Base-by-base conservation (phyloP, 352 stramenopile genomes). In the Phytophthora litchii region DNA sequence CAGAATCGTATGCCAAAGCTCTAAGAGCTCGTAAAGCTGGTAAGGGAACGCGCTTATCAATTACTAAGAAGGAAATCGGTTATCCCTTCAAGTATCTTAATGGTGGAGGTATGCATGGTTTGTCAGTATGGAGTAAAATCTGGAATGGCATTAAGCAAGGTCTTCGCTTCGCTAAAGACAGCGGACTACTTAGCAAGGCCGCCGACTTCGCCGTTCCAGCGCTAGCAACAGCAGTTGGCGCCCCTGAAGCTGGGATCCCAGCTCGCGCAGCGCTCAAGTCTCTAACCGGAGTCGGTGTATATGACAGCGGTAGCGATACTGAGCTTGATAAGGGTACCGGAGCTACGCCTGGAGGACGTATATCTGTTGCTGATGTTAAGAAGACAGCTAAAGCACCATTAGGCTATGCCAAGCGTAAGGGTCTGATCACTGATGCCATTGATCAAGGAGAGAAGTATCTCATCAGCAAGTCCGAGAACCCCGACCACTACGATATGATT, bases 121-220 rank as follows among this genome's bases (percentile, higher is more conserved):
- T n/a, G n/a, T n/a, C n/a, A n/a, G 51, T 61, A 10, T 70, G 54
- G 51, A 17, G 25, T 11, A 59, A 55, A 16, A 44, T 68, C 14
- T 63, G 60, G 60, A 34, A 27, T 32, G 51, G 51, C 1, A 56
- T 69, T 20, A 69, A 69, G 31, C 36, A 25, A 1, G 60, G 8
- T 11, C 58, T 63, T 27, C 58, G 59, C 17, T 62, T 60, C 16
- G 59, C 45, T 16, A 64, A 64, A 19, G 56, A 64, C 38, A 29
- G 23, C 12, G 45, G 45, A 4, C 17, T 53, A 27, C 31, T 53
- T 1, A 46, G 20, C n/a, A 52, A 43, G 5, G 23, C 20, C 0
- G 46, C 31, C 1, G 53, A 61, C 20, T 45, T 36, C 14, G 60
- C 60, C 20, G 47, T 56, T 4, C 47, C 38, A 4, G 54, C 51